Conservation (phyloP, 2,329 filamentous ascomycete genomes). For the Aspergillus awamori region DNA sequence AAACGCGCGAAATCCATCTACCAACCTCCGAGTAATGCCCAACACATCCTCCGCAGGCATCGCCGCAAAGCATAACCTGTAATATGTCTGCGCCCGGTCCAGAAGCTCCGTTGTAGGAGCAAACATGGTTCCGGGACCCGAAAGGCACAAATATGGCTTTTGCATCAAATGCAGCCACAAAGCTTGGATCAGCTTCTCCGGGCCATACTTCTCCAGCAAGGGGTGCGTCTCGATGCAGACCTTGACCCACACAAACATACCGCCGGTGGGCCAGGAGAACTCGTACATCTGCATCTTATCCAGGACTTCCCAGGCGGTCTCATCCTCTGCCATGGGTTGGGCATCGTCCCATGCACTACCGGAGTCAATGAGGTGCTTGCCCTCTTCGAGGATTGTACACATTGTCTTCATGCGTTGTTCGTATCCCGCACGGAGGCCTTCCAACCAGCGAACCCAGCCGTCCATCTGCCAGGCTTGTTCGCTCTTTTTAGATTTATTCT, state of each 20-base stretch:
- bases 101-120: slow-evolving; percentile 64
- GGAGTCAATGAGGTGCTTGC: slow-evolving; percentile 67
- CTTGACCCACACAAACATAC: slow-evolving; percentile 89
- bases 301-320: slow-evolving; percentile 72
- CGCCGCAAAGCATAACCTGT: slow-evolving; percentile 82
- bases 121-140: slow-evolving; percentile 74
- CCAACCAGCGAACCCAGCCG: slow-evolving; percentile 91
- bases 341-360: slow-evolving; percentile 39
- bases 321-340: slow-evolving; percentile 35
- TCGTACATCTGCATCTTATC: slow-evolving; percentile 73
- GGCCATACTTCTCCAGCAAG: slow-evolving; percentile 60
- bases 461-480: slow-evolving; percentile 73
- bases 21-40: slow-evolving; percentile 64
- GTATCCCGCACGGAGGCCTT: slow-evolving; percentile 79
- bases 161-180: slow-evolving; percentile 72
- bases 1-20: slow-evolving; percentile 70
- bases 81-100: slow-evolving; percentile 68
- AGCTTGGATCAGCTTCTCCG: slow-evolving; percentile 62
- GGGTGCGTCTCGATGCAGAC: slow-evolving; percentile 74
- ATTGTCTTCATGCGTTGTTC: slow-evolving; percentile 82
- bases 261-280: slow-evolving; percentile 78
- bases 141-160: slow-evolving; percentile 70
- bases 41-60: slow-evolving; percentile 72
- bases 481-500: slow-evolving; percentile 48
- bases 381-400: slow-evolving; percentile 71